Base-by-base conservation (phyloP, 805 yeast genomes). In the Barnettozyma californica region DNA sequence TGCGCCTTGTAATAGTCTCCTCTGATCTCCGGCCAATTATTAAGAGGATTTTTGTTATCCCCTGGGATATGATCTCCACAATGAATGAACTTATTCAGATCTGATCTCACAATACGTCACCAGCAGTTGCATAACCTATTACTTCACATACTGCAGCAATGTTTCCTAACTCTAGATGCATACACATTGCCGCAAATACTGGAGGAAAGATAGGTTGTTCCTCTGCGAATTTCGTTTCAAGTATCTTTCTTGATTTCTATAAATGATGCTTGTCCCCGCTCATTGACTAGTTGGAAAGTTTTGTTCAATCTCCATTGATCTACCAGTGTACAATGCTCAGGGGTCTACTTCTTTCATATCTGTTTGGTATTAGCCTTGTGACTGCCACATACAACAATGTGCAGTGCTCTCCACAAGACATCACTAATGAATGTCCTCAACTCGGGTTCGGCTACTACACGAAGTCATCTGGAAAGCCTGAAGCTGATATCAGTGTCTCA, bases 401-500 rank as follows among this genome's bases (percentile, higher is more conserved):
- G 5, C 13, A 23, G n/a, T 25, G 34, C 8, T n/a, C 43, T 23
- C 43, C 31, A n/a, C 23, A 40, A 11, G 21, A 21, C 43, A 16
- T 26, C 20, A 25, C 34, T 34, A 25, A 40, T 25, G 31, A 21
- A 26, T 40, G 34, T 29, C 33, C 29, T 26, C 7, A 26, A 3
- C 4, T 26, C 9, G 29, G 10, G 3, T 26, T 26, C 29, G 10
- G 10, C 29, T 26, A 26, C 29, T 26, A 9, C 29, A 26, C 3
- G 13, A 26, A 7, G 10, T 3, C 3, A 8, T 4, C 29, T 26
- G 29, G 29, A 26, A 26, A 26, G 9, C 29, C 29, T 9, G 29
- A 23, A 5, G 49, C 42, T 11, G 21, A 25, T 7, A 46, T 46
- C 21, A 10, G 31, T 19, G 41, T 53, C 8, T 21, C 49, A 7